Conservation (phyloP, 2,329 filamentous ascomycete genomes). For the Neophaeococcomyces mojaviensis region DNA sequence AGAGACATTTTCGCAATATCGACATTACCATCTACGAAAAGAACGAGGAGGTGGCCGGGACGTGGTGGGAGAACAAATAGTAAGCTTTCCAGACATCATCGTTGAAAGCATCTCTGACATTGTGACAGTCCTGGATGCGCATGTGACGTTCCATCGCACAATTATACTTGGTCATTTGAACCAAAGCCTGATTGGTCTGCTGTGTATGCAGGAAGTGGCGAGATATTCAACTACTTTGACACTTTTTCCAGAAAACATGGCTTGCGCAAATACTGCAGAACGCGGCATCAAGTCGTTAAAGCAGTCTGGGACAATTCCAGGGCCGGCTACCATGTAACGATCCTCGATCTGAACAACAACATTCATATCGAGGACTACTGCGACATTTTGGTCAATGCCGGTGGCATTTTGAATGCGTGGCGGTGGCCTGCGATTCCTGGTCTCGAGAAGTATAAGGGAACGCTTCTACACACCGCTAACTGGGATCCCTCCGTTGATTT, state of each 20-base stretch:
- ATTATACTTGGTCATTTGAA: conserved; percentile 61
- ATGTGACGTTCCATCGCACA: conserved; percentile 36
- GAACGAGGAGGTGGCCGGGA: conserved; percentile 26
- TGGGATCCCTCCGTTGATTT: conserved; percentile 35
- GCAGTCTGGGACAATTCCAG: conserved; percentile 8
- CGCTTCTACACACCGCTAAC: conserved; percentile 37
- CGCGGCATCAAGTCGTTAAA: conserved; percentile 6
- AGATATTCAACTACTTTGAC: conserved; percentile 64
- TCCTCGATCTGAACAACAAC: neutral
- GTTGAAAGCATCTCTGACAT: too few relatives aligned
- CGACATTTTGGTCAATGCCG: conserved; percentile 42
- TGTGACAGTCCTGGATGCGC: conserved; percentile 9
- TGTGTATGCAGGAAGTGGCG: conserved; percentile 57
- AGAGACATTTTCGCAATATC: conserved; percentile 36
- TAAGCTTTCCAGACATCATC: too few relatives aligned
- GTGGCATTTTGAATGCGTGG: conserved; percentile 52
- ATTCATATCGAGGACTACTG: neutral
- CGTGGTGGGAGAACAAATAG: conserved; percentile 29
- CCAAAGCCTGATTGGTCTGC: conserved; percentile 64
- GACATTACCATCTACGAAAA: conserved; percentile 24
- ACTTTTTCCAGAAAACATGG: conserved; percentile 55
- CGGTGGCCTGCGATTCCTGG: conserved; percentile 28
- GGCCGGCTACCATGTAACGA: conserved; percentile 4
- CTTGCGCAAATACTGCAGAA: conserved; percentile 51
- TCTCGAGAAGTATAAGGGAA: conserved; percentile 29